Percentiles rank a stretch among this genome's conserved stretches.
Conservation (phyloP, 306 rosid species). For the Cucurbita ficifolia region DNA sequence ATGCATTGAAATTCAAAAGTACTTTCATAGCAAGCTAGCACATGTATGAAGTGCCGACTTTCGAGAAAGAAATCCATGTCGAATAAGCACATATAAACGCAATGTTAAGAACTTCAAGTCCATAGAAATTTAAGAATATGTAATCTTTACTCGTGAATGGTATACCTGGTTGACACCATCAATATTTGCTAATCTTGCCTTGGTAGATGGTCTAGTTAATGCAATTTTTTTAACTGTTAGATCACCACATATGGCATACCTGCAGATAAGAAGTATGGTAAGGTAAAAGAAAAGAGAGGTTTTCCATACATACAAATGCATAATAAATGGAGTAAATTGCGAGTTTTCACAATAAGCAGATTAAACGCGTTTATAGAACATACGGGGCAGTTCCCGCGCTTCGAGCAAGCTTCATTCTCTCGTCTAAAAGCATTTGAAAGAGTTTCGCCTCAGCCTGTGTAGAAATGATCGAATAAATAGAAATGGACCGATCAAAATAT, state of each 20-base stretch:
- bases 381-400: conserved; percentile 78
- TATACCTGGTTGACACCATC: conserved; percentile 91
- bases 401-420: conserved; percentile 73
- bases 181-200: conserved; percentile 73
- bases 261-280: conserved; percentile 11
- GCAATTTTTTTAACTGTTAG: conserved; percentile 62
- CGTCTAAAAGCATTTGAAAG: conserved; percentile 63
- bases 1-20: neutral
- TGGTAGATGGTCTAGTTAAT: conserved; percentile 69
- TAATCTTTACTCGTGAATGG: conserved; percentile 1
- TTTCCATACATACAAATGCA: neutral
- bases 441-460: conserved; percentile 51
- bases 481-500: neutral
- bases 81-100: neutral
- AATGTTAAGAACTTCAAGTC: neutral
- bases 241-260: conserved; percentile 90
- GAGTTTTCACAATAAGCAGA: neutral
- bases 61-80: neutral
- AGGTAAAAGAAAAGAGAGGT: neutral
- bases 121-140: neutral
- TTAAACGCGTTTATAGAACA: conserved; percentile 2
- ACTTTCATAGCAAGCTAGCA: neutral
- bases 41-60: neutral
- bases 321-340: neutral
- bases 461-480: neutral